Evolutionary conservation across 495 filamentous ascomycete genomes (phyloP), one percentile per base, ranked within the genome.

Genomic region (Podospora anserina): DNA sequence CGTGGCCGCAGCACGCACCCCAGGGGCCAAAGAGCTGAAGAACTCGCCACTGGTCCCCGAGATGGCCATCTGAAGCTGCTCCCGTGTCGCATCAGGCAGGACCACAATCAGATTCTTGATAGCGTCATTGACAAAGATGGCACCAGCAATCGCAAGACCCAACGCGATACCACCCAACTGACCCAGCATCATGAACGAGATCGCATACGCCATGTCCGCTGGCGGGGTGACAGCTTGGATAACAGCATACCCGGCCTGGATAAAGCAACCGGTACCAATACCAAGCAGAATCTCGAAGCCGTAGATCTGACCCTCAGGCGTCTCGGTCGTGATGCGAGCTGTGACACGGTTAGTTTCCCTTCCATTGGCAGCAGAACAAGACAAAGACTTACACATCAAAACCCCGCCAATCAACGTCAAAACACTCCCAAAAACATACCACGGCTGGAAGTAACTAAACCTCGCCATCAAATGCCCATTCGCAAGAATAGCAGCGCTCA

Each of bases 361-460:
- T 4, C 4, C 30, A 32, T 32, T 7, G 30, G 7, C 30, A 32
- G 1, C 30, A 32, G 4, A 32, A 32, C 30, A 32, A 32, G 7
- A 32, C 30, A 32, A 23, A 23, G 23, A 32, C 56, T 57, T 66
- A 68, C 63, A 69, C 58, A 91, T 77, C 5, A 88, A 75, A 0
- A 81, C 81, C n/a, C 80, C 78, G 16, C 87, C 87, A 9, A 84
- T 75, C 2, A 86, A 23, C n/a, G 78, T 71, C n/a, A 88, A 68
- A 28, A 80, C 67, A 13, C 83, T 83, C 0, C 81, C 83, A 1
- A 81, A 63, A 4, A 85, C 62, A 72, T 86, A 91, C 82, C 87
- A 87, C 0, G 84, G 85, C 78, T 83, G 82, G 74, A 89, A 89
- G 69, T 83, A 83, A 1, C 83, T 81, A 9, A 77, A 69, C 32